Base-by-base conservation (phyloP, 306 rosid genomes). In the Argentina anserina region DNA sequence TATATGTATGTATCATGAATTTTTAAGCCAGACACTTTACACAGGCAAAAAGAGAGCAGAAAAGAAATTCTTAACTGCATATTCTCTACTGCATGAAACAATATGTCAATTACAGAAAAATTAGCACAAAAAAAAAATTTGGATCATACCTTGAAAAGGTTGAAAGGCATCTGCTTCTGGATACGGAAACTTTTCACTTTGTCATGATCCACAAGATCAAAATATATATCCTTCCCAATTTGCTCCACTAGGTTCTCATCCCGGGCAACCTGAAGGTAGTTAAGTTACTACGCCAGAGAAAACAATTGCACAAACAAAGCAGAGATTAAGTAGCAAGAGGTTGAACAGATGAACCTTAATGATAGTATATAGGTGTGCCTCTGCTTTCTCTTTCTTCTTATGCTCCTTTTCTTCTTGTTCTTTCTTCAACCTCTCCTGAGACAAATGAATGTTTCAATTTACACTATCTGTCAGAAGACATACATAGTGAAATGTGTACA, bases 121-220 rank as follows among this genome's bases (percentile, higher is more conserved):
- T 33, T 33, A 33, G 5, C 0, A 33, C 4, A 33, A 33, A 33
- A 33, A 0, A 33, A 33, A 33, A 33, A n/a, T n/a, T n/a, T n/a
- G n/a, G 39, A 39, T 36, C 33, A 73, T 86, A 93, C 98, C 98
- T 93, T 93, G 80, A 93, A 93, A 72, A 74, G 60, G 47, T 86
- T 87, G 74, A 93, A 93, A 31, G 85, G 69, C 59, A 74, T 81
- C 73, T 89, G 93, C 80, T 93, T 93, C 75, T 86, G 96, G 55
- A 90, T 87, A 33, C 97, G 93, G 78, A 93, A 93, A 79, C 90
- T 87, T 78, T 82, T 80, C 76, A 93, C 97, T 90, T 90, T 93
- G 80, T 90, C 97, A 80, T 93, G 97, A 69, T 93, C 97, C 67
- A 90, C 98, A 58, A 90, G 96, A 86, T 93, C 97, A 89, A 93